Evolutionary conservation across 495 filamentous ascomycete species (phyloP).

Genomic region (Daldinia loculata): DNA sequence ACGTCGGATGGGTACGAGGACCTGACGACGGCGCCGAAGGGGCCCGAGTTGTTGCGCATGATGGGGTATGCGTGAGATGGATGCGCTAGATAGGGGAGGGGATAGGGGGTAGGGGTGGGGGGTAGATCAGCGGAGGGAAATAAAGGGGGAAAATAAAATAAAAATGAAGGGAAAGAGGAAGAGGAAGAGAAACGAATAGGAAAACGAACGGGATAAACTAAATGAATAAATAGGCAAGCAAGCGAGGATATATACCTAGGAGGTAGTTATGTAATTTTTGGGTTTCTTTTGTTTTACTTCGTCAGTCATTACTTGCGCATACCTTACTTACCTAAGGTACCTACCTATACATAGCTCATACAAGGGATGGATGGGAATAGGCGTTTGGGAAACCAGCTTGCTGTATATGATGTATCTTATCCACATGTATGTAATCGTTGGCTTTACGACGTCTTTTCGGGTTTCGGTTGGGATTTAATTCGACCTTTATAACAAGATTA

Average conservation of each 20-base stretch:
- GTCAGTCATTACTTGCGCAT: background rate
- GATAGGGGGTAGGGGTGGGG: no score
- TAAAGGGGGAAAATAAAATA: no score
- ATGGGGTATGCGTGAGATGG: conserved; percentile 39
- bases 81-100: no score
- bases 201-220: background rate
- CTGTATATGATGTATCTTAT: conserved; percentile 1
- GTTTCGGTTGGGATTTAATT: background rate
- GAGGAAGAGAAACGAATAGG: background rate
- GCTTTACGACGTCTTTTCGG: background rate
- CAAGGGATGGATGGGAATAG: background rate
- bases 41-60: conserved; percentile 59
- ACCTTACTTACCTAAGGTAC: background rate
- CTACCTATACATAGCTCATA: background rate
- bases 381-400: background rate
- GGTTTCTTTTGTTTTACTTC: background rate
- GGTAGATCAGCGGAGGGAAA: no score
- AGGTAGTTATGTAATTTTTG: background rate
- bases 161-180: background rate
- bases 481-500: background rate
- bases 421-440: background rate
- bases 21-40: conserved; percentile 84
- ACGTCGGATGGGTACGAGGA: conserved; percentile 82
- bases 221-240: background rate
- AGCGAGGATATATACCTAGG: background rate